These are phyloP conservation scores for Schrenkiella parvula DNA, from an alignment of 345 rosid genomes.

Conservation along the genomic window DNA sequence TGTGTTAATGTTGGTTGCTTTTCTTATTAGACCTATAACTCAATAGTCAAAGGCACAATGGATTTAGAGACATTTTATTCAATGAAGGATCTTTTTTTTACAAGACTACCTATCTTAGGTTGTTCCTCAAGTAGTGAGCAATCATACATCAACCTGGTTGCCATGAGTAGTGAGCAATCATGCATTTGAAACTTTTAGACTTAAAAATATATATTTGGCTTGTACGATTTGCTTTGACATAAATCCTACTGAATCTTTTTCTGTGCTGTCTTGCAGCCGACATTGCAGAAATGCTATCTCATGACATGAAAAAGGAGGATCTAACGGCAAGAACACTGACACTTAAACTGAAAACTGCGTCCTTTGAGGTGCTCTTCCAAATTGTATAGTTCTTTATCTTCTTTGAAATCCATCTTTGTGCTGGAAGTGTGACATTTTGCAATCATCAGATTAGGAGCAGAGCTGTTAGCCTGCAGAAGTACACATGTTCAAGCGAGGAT, in stretches of 20 bases:
- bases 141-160: not conserved
- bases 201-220: not conserved
- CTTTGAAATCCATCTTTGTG: not conserved
- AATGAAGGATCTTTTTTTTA: not conserved
- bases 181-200: not conserved
- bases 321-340: slow-evolving; percentile 76
- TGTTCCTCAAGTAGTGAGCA: not conserved
- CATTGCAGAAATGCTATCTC: slow-evolving; percentile 69
- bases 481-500: slow-evolving; percentile 61
- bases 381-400: not conserved
- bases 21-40: not conserved
- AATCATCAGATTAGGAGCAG: slow-evolving; percentile 66
- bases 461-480: slow-evolving; percentile 63
- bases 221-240: not conserved
- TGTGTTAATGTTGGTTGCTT: not conserved
- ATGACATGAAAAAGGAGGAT: slow-evolving; percentile 83
- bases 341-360: slow-evolving; percentile 85
- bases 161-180: too few species aligned
- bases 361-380: slow-evolving; percentile 72
- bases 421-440: slow-evolving; percentile 13
- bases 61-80: not conserved
- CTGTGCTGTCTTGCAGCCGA: slow-evolving; percentile 49
- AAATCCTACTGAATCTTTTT: not conserved
- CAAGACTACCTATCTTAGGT: not conserved
- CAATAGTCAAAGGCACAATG: not conserved